A percentile compares a stretch with the other conserved stretches of the same genome.
Conservation (phyloP, 2,329 filamentous ascomycete genomes). For the Fusarium newnesense region DNA sequence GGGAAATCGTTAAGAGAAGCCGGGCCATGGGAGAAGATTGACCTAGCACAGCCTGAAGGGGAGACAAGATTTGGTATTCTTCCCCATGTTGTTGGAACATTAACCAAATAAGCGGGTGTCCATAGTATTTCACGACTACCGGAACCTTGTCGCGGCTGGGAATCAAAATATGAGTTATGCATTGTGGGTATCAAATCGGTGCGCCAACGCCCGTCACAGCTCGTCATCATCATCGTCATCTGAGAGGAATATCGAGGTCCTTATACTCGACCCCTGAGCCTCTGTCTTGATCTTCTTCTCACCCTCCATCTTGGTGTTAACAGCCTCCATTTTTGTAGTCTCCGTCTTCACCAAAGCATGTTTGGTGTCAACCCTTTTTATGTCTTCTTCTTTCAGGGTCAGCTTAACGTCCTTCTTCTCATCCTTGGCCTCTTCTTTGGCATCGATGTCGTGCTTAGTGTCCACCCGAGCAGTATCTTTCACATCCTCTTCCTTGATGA, state of each 20-base stretch:
- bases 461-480: conserved; percentile 36
- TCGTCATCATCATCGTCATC: conserved; percentile 54
- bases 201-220: conserved; percentile 41
- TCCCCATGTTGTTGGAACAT: conserved; percentile 62
- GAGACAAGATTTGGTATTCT: conserved; percentile 56
- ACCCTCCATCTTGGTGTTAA: conserved; percentile 1
- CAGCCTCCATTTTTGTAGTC: conserved; percentile 2
- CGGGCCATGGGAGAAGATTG: conserved; percentile 61
- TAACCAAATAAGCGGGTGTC: conserved; percentile 57
- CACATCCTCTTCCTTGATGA: conserved; percentile 40
- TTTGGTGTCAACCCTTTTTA: conserved; percentile 20
- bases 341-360: conserved; percentile 2
- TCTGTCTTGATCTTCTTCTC: conserved; percentile 37
- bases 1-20: conserved; percentile 57
- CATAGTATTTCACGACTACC: not conserved
- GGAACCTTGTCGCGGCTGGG: not conserved
- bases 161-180: conserved; percentile 2
- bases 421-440: conserved; percentile 25
- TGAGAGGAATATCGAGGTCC: conserved; percentile 51
- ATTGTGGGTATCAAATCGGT: conserved; percentile 41
- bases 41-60: conserved; percentile 54
- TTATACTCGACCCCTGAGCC: conserved; percentile 38
- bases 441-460: not conserved
- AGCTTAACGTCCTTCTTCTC: conserved; percentile 24
- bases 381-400: conserved; percentile 12